A percentile compares a stretch with the other conserved stretches of the same genome.
Conservation (phyloP, 2,329 filamentous ascomycete genomes). For the Curvularia hawaiiensis region DNA sequence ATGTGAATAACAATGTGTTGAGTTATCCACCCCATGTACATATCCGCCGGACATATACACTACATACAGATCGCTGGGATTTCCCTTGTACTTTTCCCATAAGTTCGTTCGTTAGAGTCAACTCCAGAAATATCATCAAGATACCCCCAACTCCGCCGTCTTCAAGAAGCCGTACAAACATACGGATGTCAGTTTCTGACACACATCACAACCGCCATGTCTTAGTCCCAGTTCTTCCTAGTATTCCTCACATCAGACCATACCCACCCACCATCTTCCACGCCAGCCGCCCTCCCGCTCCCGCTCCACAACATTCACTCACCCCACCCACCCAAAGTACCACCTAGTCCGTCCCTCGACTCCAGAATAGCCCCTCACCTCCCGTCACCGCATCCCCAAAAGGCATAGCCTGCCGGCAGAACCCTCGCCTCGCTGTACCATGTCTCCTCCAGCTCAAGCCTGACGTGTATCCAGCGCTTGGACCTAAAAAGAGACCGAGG, state of each 20-base stretch:
- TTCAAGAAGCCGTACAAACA: neutral
- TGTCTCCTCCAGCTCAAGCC: neutral
- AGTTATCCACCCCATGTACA: neutral
- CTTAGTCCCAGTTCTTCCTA: neutral
- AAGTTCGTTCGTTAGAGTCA: neutral
- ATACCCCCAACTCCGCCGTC: neutral
- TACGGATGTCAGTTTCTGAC: neutral
- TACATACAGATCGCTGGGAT: neutral
- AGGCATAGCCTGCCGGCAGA: conserved; percentile 2
- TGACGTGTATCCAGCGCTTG: conserved; percentile 2
- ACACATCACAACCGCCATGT: neutral
- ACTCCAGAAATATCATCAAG: no score
- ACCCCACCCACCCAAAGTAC: neutral
- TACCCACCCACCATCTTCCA: neutral
- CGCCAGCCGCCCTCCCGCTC: neutral
- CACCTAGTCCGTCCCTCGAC: neutral
- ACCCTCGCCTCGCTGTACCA: neutral
- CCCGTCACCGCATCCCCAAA: neutral
- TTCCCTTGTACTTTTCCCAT: neutral
- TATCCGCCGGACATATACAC: neutral
- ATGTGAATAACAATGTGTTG: neutral
- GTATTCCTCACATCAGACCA: neutral
- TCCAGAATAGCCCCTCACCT: neutral
- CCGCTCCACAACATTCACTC: neutral
- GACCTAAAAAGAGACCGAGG: neutral